Conservation (phyloP, 495 filamentous ascomycete species). For the Sordaria brevicollis region DNA sequence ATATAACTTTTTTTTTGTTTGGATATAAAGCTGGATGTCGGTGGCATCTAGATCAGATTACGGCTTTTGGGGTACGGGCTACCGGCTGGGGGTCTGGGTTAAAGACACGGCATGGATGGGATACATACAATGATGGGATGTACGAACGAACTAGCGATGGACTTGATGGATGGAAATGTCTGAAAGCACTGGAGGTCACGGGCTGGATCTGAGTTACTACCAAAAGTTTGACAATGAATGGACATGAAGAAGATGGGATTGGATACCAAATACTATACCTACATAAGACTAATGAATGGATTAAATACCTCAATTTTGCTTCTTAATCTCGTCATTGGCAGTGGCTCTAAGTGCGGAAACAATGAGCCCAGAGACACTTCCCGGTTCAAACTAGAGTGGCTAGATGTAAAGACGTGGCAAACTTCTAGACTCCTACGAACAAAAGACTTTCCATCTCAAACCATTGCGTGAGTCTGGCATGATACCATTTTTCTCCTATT, state of each 20-base stretch:
- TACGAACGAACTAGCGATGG: not conserved
- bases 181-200: not conserved
- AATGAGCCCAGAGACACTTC: too few relatives aligned
- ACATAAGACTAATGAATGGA: not conserved
- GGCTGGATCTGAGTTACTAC: not conserved
- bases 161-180: not conserved
- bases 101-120: not conserved
- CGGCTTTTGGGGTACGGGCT: not conserved
- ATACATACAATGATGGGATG: not conserved
- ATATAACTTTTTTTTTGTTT: not conserved
- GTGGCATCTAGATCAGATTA: not conserved
- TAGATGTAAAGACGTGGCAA: too few relatives aligned
- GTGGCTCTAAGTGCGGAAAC: too few relatives aligned
- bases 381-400: too few relatives aligned
- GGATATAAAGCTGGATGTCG: not conserved
- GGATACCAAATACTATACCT: not conserved
- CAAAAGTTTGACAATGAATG: not conserved
- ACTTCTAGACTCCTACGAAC: too few relatives aligned
- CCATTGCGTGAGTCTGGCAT: too few relatives aligned
- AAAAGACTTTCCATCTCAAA: too few relatives aligned
- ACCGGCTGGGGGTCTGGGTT: not conserved
- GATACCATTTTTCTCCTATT: too few relatives aligned
- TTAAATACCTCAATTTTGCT: not conserved
- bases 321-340: too few relatives aligned
- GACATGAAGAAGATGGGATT: not conserved